A percentile compares a stretch with the other conserved stretches of the same genome.
Conservation (phyloP, 495 filamentous ascomycete species). For the Sordaria brevicollis region DNA sequence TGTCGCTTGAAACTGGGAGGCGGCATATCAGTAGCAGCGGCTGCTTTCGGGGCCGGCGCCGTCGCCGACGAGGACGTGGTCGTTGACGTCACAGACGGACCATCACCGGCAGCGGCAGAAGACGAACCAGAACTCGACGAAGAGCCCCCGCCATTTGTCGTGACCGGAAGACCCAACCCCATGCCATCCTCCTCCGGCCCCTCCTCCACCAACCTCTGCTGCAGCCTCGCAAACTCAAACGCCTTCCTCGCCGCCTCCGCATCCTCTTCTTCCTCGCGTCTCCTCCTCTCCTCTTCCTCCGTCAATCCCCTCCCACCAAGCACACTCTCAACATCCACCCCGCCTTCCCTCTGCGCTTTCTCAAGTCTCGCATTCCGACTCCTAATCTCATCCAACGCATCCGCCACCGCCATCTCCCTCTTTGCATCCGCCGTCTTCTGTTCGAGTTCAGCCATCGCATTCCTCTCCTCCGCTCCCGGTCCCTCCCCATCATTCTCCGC, state of each 20-base stretch:
- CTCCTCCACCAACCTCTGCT: slow-evolving; percentile 39
- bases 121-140: slow-evolving; percentile 1
- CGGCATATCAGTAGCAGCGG: slow-evolving; percentile 27
- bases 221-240: slow-evolving; percentile 48
- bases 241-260: slow-evolving; percentile 74
- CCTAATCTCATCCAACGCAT: slow-evolving; percentile 91
- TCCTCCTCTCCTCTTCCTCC: slow-evolving; percentile 44
- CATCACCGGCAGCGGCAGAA: background rate
- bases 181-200: slow-evolving; percentile 35
- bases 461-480: slow-evolving; percentile 53
- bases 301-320: slow-evolving; percentile 15
- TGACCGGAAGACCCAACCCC: slow-evolving; percentile 3
- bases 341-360: slow-evolving; percentile 51
- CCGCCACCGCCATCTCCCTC: slow-evolving; percentile 92
- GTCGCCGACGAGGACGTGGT: slow-evolving; percentile 17
- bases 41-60: slow-evolving; percentile 9
- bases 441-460: slow-evolving; percentile 84
- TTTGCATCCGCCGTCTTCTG: slow-evolving; percentile 84
- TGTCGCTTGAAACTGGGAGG: slow-evolving; percentile 66
- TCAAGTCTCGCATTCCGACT: slow-evolving; percentile 81
- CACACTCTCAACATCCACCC: slow-evolving; percentile 36
- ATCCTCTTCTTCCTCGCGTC: slow-evolving; percentile 67
- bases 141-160: background rate
- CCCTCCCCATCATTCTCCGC: slow-evolving; percentile 44
- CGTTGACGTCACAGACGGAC: slow-evolving; percentile 5